phyloP scores from a whole-genome alignment of 768 basidiomycete genomes.

The Kwoniella sp. region DNA sequence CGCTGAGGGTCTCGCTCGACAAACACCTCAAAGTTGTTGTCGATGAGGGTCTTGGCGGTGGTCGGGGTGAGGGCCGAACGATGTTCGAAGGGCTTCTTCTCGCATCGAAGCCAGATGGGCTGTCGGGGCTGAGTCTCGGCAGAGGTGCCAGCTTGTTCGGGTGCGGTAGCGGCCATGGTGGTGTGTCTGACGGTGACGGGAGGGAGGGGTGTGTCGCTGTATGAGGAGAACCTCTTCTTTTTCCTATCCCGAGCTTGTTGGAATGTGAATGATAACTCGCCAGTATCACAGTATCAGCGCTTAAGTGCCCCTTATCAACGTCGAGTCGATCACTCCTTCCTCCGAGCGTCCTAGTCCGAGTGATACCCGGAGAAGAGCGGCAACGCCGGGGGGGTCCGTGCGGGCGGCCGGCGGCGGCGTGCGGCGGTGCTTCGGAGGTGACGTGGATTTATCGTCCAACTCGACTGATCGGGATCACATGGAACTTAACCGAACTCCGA shows the following conservation, averaged over 20 bases:
- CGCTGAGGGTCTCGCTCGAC: slow-evolving; percentile 92
- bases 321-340: neutral
- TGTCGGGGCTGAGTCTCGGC: slow-evolving; percentile 46
- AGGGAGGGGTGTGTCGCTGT: neutral
- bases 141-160: slow-evolving; percentile 44
- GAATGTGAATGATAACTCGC: neutral
- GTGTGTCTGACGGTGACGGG: neutral
- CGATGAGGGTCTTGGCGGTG: slow-evolving; percentile 79
- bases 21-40: slow-evolving; percentile 79
- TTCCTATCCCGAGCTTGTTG: no score
- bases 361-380: no score
- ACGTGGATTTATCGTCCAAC: no score
- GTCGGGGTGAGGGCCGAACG: slow-evolving; percentile 90
- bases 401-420: no score
- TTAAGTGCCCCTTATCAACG: neutral
- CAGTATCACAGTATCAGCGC: neutral
- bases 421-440: no score
- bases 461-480: no score
- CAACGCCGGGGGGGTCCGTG: no score
- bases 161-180: slow-evolving; percentile 16
- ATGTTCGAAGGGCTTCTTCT: slow-evolving; percentile 90
- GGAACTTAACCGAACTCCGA: no score
- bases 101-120: slow-evolving; percentile 88
- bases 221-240: neutral
- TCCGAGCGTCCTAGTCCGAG: no score